Percentiles rank a stretch among this genome's conserved stretches.
Conservation (phyloP, 331 rosid genomes). For the Phaseolus coccineus region DNA sequence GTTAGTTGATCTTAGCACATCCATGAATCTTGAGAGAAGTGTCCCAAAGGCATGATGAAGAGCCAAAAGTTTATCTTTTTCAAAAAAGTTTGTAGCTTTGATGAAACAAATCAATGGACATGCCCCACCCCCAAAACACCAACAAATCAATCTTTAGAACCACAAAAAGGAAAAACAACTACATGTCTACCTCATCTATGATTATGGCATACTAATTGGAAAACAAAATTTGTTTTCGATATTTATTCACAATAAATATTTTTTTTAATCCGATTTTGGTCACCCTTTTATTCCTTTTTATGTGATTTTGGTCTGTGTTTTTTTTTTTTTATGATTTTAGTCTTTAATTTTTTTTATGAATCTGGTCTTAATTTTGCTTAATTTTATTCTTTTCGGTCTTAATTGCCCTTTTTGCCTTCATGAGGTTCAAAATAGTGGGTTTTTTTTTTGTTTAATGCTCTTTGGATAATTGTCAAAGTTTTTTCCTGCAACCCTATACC, state of each 20-base stretch:
- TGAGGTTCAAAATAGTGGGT: too few relatives aligned
- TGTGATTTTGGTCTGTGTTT: too few relatives aligned
- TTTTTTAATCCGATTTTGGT: too few relatives aligned
- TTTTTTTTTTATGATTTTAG: too few relatives aligned
- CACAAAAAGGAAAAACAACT: background rate
- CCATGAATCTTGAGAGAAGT: background rate
- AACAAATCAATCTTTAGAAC: background rate
- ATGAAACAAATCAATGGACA: conserved; percentile 10
- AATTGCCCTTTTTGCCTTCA: too few relatives aligned
- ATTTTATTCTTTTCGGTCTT: too few relatives aligned
- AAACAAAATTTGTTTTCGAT: background rate
- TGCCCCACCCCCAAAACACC: background rate
- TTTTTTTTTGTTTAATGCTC: background rate
- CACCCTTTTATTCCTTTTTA: too few relatives aligned
- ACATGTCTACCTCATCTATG: background rate
- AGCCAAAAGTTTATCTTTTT: background rate
- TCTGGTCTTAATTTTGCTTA: too few relatives aligned
- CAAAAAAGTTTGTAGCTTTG: background rate
- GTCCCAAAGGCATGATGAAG: background rate
- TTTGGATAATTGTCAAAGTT: background rate
- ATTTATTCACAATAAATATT: background rate
- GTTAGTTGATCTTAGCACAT: background rate
- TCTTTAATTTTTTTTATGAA: too few relatives aligned
- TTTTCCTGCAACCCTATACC: too few relatives aligned
- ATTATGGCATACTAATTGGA: background rate